Conservation (phyloP, 108 stramenopile species). For the Pinguiococcus pyrenoidosus region DNA sequence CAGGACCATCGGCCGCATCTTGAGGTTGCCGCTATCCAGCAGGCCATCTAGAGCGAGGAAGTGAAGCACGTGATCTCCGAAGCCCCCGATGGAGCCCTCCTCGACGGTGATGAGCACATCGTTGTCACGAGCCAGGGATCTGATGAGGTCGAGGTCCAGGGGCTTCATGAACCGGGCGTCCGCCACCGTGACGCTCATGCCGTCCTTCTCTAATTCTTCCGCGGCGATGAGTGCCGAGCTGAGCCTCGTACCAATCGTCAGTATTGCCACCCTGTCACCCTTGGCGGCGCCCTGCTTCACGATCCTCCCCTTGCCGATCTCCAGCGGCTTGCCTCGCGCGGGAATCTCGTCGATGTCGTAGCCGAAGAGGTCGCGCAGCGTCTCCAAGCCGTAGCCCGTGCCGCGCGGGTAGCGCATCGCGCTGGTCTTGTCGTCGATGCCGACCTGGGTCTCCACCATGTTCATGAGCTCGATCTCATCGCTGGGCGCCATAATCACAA, state of each 20-base stretch:
- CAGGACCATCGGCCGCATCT: constrained; percentile 87
- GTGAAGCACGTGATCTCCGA: constrained; percentile 87
- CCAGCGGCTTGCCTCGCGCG: constrained; percentile 10
- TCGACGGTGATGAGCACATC: constrained; percentile 79
- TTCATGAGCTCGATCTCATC: constrained; percentile 86
- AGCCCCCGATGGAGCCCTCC: constrained; percentile 85
- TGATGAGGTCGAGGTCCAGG: constrained; percentile 72
- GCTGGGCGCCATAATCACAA: constrained; percentile 84
- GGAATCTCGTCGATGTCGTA: constrained; percentile 53
- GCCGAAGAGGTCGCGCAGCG: constrained; percentile 60
- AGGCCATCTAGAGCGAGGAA: constrained; percentile 77
- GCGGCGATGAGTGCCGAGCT: constrained; percentile 74
- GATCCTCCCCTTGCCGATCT: constrained; percentile 84
- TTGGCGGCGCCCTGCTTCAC: constrained; percentile 56
- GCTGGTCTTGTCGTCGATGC: constrained; percentile 66
- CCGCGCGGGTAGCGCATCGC: constrained; percentile 81
- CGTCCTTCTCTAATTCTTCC: constrained; percentile 65
- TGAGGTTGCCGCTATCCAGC: constrained; percentile 73
- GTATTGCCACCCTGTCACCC: constrained; percentile 4
- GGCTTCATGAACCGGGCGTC: constrained; percentile 96
- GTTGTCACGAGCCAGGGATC: constrained; percentile 68
- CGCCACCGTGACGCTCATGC: constrained; percentile 76
- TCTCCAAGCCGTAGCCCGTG: constrained; percentile 79
- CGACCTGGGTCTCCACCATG: constrained; percentile 80
- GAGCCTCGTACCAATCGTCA: constrained; percentile 77